Percentiles rank a stretch among this genome's conserved stretches.
These are phyloP conservation scores for Orobanche coerulescens DNA, from an alignment of 257 asterid species.

Conservation along the genomic window DNA sequence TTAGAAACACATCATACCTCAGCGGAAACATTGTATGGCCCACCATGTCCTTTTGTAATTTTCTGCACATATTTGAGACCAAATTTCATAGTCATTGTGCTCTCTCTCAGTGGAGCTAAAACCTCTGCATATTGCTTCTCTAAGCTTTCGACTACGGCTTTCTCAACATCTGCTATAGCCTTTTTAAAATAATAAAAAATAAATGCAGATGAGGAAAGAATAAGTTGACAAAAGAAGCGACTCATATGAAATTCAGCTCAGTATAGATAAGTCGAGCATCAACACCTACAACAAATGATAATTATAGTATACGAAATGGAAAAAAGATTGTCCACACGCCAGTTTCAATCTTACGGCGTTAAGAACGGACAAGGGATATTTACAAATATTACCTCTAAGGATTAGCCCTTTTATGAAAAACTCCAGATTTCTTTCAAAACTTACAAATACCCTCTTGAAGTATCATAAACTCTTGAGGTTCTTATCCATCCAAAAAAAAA, in stretches of 20 bases:
- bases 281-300: too few species aligned
- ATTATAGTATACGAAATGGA: too few species aligned
- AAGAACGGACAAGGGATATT: background rate
- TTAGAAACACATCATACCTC: conserved; percentile 40
- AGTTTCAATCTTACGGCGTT: background rate
- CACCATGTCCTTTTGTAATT: conserved; percentile 55
- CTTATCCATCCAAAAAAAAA: background rate
- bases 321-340: background rate
- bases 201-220: background rate
- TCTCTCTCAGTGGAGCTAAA: conserved; percentile 75
- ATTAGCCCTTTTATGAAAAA: background rate
- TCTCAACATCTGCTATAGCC: conserved; percentile 92
- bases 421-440: background rate
- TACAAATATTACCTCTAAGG: background rate
- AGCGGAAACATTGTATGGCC: conserved; percentile 39
- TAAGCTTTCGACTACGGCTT: conserved; percentile 71
- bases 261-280: too few species aligned
- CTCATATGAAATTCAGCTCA: too few species aligned
- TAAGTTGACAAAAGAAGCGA: background rate
- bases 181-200: conserved; percentile 19
- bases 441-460: background rate
- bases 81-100: conserved; percentile 61
- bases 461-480: background rate
- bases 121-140: conserved; percentile 81
- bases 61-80: conserved; percentile 86